A percentile compares a stretch with the other conserved stretches of the same genome.
phyloP scores from a whole-genome alignment of 148 eudicot species.

The Rhododendron griersonianum region DNA sequence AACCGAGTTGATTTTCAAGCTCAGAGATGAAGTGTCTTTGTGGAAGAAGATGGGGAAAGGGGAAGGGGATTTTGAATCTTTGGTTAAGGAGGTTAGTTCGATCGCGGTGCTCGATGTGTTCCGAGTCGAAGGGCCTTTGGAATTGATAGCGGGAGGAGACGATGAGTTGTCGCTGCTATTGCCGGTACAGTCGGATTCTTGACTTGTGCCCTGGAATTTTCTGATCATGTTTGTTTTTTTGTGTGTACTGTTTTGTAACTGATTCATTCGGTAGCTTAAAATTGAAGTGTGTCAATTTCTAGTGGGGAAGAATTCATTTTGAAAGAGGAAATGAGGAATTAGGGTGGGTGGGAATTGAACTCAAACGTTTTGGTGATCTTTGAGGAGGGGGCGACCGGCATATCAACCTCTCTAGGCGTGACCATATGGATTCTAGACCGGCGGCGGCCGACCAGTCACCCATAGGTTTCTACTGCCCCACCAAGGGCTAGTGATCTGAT shows the following conservation, averaged over 20 bases:
- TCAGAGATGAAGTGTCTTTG: slow-evolving; percentile 31
- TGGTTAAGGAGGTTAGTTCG: slow-evolving; percentile 28
- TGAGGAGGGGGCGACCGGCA: background rate
- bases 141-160: slow-evolving; percentile 29
- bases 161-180: slow-evolving; percentile 35
- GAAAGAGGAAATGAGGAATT: background rate
- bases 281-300: background rate
- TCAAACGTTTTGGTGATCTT: background rate
- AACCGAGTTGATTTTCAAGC: slow-evolving; percentile 26
- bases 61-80: slow-evolving; percentile 25
- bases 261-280: background rate
- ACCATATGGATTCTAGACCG: background rate
- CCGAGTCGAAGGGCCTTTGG: slow-evolving; percentile 45
- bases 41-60: slow-evolving; percentile 38
- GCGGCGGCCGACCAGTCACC: background rate
- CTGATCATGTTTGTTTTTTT: background rate
- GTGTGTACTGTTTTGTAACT: background rate
- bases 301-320: background rate
- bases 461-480: background rate
- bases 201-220: background rate
- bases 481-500: background rate
- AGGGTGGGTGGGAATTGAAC: background rate
- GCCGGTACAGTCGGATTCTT: slow-evolving; percentile 35
- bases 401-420: background rate
- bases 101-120: slow-evolving; percentile 30